These are phyloP conservation scores for Populus hybrid DNA, from an alignment of 441 rosid species.

Conservation along the genomic window DNA sequence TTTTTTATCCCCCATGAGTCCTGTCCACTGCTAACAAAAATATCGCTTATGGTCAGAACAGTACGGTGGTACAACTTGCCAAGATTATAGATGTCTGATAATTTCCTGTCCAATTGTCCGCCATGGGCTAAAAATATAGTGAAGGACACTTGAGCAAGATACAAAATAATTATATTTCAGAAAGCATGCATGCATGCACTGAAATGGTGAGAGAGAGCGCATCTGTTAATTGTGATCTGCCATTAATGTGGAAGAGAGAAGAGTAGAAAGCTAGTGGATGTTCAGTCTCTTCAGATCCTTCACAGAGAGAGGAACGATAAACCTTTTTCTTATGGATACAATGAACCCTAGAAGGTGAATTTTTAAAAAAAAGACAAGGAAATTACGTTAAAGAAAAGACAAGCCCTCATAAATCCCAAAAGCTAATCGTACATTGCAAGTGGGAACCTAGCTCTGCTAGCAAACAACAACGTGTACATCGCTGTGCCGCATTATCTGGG, in stretches of 20 bases:
- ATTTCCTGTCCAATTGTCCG: too few relatives aligned
- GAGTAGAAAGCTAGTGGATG: neutral
- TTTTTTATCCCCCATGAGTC: too few relatives aligned
- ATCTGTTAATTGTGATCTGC: neutral
- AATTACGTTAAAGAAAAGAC: neutral
- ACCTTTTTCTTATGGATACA: neutral
- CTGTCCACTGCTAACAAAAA: too few relatives aligned
- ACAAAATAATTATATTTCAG: neutral
- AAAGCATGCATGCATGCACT: neutral
- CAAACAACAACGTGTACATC: neutral
- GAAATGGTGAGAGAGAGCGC: neutral
- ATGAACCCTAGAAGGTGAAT: neutral
- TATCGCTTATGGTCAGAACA: too few relatives aligned
- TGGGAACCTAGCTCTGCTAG: neutral
- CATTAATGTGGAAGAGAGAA: neutral
- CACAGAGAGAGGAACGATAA: neutral
- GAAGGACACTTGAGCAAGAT: too few relatives aligned
- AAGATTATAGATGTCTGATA: too few relatives aligned
- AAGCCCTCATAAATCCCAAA: neutral
- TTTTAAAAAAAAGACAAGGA: neutral
- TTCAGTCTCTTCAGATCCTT: neutral
- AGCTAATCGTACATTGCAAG: neutral
- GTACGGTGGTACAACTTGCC: too few relatives aligned
- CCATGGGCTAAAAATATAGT: too few relatives aligned
- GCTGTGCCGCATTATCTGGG: neutral